Conservation (phyloP, 768 basidiomycete genomes). For the Phallus indusiatus region DNA sequence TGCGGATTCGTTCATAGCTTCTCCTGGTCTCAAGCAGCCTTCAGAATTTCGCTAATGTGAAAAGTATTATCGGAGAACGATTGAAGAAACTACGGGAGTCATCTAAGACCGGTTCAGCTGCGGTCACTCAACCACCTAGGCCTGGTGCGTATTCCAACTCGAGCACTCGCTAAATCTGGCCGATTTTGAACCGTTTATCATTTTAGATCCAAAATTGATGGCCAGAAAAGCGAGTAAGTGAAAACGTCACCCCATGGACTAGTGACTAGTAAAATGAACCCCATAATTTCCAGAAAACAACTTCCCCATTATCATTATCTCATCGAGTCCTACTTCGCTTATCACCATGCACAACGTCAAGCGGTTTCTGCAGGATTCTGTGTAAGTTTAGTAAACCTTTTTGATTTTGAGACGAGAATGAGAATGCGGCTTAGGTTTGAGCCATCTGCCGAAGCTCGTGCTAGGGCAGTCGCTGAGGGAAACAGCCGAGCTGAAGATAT, state of each 20-base stretch:
- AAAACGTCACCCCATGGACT: background rate
- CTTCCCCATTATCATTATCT: constrained; percentile 95
- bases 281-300: constrained; percentile 46
- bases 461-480: constrained; percentile 57
- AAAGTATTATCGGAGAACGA: constrained; percentile 59
- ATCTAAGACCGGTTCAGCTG: constrained; percentile 38
- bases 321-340: constrained; percentile 88
- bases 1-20: background rate
- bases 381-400: constrained; percentile 32
- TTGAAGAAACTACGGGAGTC: constrained; percentile 69
- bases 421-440: constrained; percentile 44
- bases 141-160: constrained; percentile 24
- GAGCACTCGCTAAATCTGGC: constrained; percentile 1
- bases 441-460: constrained; percentile 64
- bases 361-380: constrained; percentile 82
- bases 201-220: constrained; percentile 45
- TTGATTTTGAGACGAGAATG: constrained; percentile 2
- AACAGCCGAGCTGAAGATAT: constrained; percentile 73
- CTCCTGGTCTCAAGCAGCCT: background rate
- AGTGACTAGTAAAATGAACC: too few species aligned
- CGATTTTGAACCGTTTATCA: background rate
- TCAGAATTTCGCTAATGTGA: constrained; percentile 74
- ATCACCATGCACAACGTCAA: constrained; percentile 98
- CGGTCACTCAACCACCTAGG: constrained; percentile 29
- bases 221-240: constrained; percentile 63